phyloP scores from a whole-genome alignment of 1,284 basidiomycete genomes.

The Pyrrhoderma noxium region DNA sequence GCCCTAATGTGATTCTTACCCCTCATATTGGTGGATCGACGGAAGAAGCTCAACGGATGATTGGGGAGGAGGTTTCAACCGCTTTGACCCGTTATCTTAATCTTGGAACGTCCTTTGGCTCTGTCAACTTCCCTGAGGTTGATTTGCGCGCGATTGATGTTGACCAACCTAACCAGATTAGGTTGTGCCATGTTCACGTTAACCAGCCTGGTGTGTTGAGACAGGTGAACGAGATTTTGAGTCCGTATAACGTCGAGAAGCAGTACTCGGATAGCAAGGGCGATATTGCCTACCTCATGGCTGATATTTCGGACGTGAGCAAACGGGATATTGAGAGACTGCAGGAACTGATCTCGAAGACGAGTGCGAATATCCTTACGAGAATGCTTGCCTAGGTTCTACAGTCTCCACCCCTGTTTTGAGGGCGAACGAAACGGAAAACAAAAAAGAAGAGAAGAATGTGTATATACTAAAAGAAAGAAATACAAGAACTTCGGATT shows the following conservation, averaged over 20 bases:
- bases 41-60: conserved; percentile 97
- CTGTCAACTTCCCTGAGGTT: conserved; percentile 99
- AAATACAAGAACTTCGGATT: too few relatives aligned
- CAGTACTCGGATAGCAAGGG: conserved; percentile 97
- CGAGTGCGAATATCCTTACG: conserved; percentile 82
- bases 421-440: too few relatives aligned
- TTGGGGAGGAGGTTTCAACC: conserved; percentile 90
- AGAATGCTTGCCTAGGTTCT: conserved; percentile 70
- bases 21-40: conserved; percentile 99
- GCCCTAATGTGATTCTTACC: conserved; percentile 90
- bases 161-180: conserved; percentile 76
- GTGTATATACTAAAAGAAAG: too few relatives aligned
- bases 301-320: conserved; percentile 90
- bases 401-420: conserved; percentile 19
- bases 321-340: conserved; percentile 77
- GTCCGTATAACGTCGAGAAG: conserved; percentile 97
- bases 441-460: too few relatives aligned
- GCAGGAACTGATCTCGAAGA: conserved; percentile 76
- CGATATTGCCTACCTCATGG: conserved; percentile 92
- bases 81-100: conserved; percentile 88
- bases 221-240: conserved; percentile 89
- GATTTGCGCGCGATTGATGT: conserved; percentile 88
- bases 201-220: conserved; percentile 97
- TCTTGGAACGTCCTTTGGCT: conserved; percentile 84
- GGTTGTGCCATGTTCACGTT: conserved; percentile 93